Evolutionary conservation across 1,139 yeast species (phyloP).

Genomic region (Pichia sp.): DNA sequence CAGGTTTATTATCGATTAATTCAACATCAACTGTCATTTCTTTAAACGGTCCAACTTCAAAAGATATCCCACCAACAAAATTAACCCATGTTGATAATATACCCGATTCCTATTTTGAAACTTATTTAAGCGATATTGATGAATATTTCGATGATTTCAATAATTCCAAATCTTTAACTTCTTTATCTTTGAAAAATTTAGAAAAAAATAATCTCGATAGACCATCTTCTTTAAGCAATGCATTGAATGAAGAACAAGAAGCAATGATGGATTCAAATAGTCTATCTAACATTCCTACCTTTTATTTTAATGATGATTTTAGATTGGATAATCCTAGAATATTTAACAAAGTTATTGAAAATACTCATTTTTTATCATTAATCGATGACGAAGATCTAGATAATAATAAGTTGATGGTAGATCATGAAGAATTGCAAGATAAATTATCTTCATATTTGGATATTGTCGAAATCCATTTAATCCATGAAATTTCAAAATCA

Average conservation of each 20-base stretch:
- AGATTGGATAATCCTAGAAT: constrained; percentile 83
- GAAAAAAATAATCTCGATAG: background rate
- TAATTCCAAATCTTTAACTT: constrained; percentile 43
- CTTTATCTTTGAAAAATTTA: constrained; percentile 37
- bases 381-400: constrained; percentile 24
- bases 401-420: constrained; percentile 30
- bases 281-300: constrained; percentile 50
- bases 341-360: constrained; percentile 66
- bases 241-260: constrained; percentile 21
- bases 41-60: constrained; percentile 63
- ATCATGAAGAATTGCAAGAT: constrained; percentile 65
- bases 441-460: constrained; percentile 78
- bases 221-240: constrained; percentile 2
- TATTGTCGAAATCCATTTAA: constrained; percentile 72
- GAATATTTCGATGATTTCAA: constrained; percentile 53
- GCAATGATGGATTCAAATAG: constrained; percentile 22
- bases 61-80: constrained; percentile 81
- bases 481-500: constrained; percentile 77
- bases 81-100: constrained; percentile 55
- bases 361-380: constrained; percentile 32
- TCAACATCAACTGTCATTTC: constrained; percentile 34
- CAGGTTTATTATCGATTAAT: constrained; percentile 26
- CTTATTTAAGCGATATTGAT: constrained; percentile 42
- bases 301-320: constrained; percentile 64
- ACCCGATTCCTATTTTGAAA: constrained; percentile 42